These are phyloP conservation scores for Fusarium sp. DNA, from an alignment of 2,329 filamentous ascomycete genomes.

Conservation along the genomic window DNA sequence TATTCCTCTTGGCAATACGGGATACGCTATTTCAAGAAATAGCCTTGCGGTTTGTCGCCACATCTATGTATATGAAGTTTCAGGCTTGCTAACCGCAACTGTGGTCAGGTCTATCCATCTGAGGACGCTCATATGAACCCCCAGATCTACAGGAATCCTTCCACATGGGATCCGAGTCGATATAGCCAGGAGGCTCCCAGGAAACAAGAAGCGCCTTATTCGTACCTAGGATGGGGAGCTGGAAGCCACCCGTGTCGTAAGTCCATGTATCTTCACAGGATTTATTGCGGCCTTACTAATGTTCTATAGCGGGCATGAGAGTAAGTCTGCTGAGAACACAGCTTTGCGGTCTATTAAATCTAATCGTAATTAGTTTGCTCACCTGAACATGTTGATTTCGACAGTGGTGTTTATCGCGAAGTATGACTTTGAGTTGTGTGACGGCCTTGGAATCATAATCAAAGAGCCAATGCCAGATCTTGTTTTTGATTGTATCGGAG, in stretches of 20 bases:
- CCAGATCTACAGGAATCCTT: neutral
- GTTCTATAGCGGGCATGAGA: constrained; percentile 4
- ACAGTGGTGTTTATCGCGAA: neutral
- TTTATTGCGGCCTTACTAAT: too few species aligned
- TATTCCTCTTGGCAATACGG: constrained; percentile 4
- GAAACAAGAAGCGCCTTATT: neutral
- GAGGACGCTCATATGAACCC: constrained; percentile 17
- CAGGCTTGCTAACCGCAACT: neutral
- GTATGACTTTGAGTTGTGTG: neutral
- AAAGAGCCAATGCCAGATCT: neutral
- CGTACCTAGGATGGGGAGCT: constrained; percentile 16
- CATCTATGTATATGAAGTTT: neutral
- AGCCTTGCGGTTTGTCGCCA: constrained; percentile 5
- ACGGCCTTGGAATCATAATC: neutral
- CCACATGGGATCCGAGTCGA: constrained; percentile 16
- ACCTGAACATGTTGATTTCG: neutral
- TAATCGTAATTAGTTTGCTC: neutral
- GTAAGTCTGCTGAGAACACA: neutral
- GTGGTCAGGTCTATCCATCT: constrained; percentile 5
- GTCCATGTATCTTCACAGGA: neutral
- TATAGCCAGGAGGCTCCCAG: neutral
- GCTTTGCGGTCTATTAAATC: neutral
- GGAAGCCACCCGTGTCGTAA: constrained; percentile 22
- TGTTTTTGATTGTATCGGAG: neutral
- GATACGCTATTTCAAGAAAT: constrained; percentile 5